Base-by-base conservation (phyloP, 2,329 filamentous ascomycete genomes). In the Alternaria triticimaculans region DNA sequence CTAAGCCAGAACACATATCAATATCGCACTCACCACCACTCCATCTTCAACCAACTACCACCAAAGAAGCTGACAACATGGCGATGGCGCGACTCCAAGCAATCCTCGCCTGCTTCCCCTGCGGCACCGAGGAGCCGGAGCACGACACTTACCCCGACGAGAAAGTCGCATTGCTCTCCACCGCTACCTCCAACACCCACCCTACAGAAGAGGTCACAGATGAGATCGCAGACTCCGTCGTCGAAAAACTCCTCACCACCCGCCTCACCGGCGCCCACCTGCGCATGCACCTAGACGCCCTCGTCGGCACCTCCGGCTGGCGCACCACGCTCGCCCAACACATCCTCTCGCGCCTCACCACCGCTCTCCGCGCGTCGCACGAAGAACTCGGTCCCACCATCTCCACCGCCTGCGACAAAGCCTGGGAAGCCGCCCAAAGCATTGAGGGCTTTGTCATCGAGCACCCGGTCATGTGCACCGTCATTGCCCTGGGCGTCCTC, bases 401-500 rank as follows among this genome's bases (percentile, higher is more conserved):
- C 14, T 68, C 63, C 26, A 62, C 70, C 6, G 77, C 76, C 3
- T 75, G 71, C 64, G 63, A 72, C 20, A 69, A 62, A 12, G 68
- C 73, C 5, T 72, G 66, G 56, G 63, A 71, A 9, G 70, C 63
- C 3, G 76, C 74, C 18, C 58, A 62, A 15, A 57, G 63, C 4
- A 68, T 74, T 26, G 62, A 75, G 28, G 72, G 66, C 26, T 78
- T 79, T 55, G 72, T 74, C n/a, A 62, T 69, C 20, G 65, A 77
- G 30, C 76, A 79, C 49, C 77, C 76, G 0, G 60, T 75, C 5
- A 71, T 72, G 54, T 70, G 66, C 53, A 78, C 68, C 1, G 65
- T 78, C 12, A 69, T 78, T 49, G 77, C 76, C 9, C 41, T 78
- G 6, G 77, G 77, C 14, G 71, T 79, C 6, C 64, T 80, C 20